A percentile compares a stretch with the other conserved stretches of the same genome.
Evolutionary conservation across 768 basidiomycete genomes (phyloP).

Genomic region (Kwoniella dejecticola): DNA sequence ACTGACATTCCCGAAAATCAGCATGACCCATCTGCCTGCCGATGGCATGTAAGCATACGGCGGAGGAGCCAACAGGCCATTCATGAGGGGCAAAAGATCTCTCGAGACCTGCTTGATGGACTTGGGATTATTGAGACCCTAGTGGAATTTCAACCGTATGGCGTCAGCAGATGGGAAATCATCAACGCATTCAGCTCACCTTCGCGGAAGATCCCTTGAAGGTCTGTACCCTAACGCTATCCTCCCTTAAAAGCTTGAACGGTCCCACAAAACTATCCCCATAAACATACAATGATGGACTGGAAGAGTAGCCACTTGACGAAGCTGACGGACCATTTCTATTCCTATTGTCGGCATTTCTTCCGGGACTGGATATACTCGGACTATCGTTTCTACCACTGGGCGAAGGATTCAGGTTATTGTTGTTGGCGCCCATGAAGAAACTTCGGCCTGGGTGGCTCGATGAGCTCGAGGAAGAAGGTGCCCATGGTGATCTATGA

Average conservation of each 20-base stretch:
- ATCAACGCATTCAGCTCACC: constrained; percentile 21
- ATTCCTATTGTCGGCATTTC: neutral
- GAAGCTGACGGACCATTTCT: neutral
- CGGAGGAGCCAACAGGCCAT: constrained; percentile 40
- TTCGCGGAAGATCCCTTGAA: constrained; percentile 52
- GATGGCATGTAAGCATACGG: constrained; percentile 44
- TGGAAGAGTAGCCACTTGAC: constrained; percentile 4
- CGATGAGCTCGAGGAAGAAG: constrained; percentile 3
- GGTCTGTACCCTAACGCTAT: constrained; percentile 29
- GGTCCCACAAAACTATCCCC: constrained; percentile 51
- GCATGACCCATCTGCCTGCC: constrained; percentile 35
- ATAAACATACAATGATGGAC: constrained; percentile 34
- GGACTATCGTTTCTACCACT: neutral
- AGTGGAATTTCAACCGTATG: neutral
- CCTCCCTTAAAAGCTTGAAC: constrained; percentile 41
- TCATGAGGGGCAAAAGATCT: constrained; percentile 35
- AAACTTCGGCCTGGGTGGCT: neutral
- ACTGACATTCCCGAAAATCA: constrained; percentile 50
- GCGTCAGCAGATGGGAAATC: neutral
- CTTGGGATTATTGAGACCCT: constrained; percentile 50
- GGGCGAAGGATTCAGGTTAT: neutral
- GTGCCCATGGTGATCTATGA: constrained; percentile 32
- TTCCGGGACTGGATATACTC: neutral
- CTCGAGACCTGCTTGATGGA: constrained; percentile 46
- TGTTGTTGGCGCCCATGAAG: neutral